Evolutionary conservation across 108 stramenopile genomes (phyloP).

Genomic region (Parmales sp.): DNA sequence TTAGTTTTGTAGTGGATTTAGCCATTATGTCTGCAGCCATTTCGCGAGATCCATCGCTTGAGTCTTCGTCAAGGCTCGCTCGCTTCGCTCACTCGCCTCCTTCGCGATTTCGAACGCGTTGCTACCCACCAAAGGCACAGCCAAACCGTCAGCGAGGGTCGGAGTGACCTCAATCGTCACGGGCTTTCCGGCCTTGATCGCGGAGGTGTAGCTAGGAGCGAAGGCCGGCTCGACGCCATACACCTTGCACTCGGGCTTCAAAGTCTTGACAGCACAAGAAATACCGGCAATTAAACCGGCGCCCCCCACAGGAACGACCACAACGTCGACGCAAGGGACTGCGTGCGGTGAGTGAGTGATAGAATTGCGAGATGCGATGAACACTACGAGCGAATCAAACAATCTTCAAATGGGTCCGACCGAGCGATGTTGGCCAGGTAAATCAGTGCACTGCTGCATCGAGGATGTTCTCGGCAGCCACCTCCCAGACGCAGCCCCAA

Average conservation of each 20-base stretch:
- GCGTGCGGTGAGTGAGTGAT: not conserved
- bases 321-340: constrained; percentile 78
- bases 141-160: constrained; percentile 91
- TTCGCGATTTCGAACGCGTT: constrained; percentile 82
- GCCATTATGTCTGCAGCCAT: no score
- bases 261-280: constrained; percentile 82
- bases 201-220: constrained; percentile 79
- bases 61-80: no score
- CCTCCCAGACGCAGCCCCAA: no score
- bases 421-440: no score
- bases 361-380: no score
- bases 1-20: no score
- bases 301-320: constrained; percentile 90
- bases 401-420: no score
- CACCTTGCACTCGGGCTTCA: constrained; percentile 71
- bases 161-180: constrained; percentile 47
- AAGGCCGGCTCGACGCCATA: constrained; percentile 89
- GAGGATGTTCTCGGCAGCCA: no score
- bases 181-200: constrained; percentile 64
- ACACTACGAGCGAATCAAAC: no score
- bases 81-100: no score
- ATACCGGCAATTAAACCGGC: constrained; percentile 91
- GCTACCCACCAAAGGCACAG: constrained; percentile 80
- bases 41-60: no score
- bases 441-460: no score